Conservation (phyloP, 257 asterid species). For the Echites panduratus region DNA sequence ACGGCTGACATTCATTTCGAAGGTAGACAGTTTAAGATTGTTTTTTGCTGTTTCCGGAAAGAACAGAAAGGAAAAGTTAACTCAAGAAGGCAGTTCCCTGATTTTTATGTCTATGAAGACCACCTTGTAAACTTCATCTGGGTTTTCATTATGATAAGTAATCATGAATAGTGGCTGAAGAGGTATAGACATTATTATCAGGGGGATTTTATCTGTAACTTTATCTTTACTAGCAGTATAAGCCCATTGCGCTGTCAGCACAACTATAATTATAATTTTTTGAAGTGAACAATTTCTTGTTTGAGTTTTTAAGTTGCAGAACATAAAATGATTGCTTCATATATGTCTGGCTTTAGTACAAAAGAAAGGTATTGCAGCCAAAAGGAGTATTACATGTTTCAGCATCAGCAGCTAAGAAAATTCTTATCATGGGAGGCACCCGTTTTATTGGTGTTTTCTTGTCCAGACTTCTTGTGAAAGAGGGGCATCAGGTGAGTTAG, state of each 20-base stretch:
- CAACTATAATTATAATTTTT: neutral
- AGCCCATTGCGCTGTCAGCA: neutral
- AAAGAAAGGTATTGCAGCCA: slow-evolving; percentile 60
- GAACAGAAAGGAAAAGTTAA: too few relatives aligned
- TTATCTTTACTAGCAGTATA: neutral
- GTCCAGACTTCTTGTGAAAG: slow-evolving; percentile 93
- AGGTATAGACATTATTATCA: neutral
- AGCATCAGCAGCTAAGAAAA: slow-evolving; percentile 83
- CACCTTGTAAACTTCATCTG: neutral
- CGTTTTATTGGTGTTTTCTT: slow-evolving; percentile 86
- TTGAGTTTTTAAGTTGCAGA: neutral
- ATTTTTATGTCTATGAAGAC: neutral
- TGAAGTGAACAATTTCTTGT: neutral
- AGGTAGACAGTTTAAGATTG: neutral
- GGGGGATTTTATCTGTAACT: neutral
- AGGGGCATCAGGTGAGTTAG: slow-evolving; percentile 78
- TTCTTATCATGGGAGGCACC: slow-evolving; percentile 99
- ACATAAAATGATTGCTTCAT: neutral
- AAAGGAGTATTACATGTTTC: slow-evolving; percentile 50
- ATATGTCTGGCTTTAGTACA: slow-evolving; percentile 39
- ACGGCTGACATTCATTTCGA: neutral
- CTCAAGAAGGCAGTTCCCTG: neutral
- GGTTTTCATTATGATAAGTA: neutral
- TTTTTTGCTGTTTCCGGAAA: neutral
- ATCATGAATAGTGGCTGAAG: neutral